Conservation (phyloP, 192 early-diverging fungal species). For the Oehlia diaphana region DNA sequence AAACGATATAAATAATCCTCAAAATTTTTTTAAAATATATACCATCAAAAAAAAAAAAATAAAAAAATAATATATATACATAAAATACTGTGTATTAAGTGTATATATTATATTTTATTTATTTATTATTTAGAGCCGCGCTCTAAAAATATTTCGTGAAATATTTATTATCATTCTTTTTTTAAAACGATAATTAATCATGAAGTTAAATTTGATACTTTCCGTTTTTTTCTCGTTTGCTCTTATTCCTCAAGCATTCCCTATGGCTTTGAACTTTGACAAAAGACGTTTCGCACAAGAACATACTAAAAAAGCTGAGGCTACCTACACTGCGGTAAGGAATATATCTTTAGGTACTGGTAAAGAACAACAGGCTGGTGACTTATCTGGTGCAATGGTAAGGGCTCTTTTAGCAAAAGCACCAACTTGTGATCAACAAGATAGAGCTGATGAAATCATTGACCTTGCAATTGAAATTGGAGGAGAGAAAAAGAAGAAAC, state of each 20-base stretch:
- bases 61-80: too few relatives aligned
- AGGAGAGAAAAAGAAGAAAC: background rate
- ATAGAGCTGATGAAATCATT: conserved; percentile 6
- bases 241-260: background rate
- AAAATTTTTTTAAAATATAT: too few relatives aligned
- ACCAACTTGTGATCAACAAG: conserved; percentile 17
- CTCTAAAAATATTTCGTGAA: too few relatives aligned
- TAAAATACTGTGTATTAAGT: too few relatives aligned
- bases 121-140: too few relatives aligned
- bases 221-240: background rate
- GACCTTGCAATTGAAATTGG: background rate
- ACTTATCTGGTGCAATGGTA: conserved; percentile 17
- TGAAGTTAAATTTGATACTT: background rate
- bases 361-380: background rate
- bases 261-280: background rate
- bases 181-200: too few relatives aligned
- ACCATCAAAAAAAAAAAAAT: too few relatives aligned
- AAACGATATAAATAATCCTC: too few relatives aligned
- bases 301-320: conserved; percentile 9
- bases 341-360: background rate
- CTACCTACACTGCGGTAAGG: background rate
- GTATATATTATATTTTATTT: too few relatives aligned
- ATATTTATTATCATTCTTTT: too few relatives aligned
- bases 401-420: conserved; percentile 20
- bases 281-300: conserved; percentile 25